Base-by-base conservation (phyloP, 78 protist species). In the Mastigamoeba balamuthi region DNA sequence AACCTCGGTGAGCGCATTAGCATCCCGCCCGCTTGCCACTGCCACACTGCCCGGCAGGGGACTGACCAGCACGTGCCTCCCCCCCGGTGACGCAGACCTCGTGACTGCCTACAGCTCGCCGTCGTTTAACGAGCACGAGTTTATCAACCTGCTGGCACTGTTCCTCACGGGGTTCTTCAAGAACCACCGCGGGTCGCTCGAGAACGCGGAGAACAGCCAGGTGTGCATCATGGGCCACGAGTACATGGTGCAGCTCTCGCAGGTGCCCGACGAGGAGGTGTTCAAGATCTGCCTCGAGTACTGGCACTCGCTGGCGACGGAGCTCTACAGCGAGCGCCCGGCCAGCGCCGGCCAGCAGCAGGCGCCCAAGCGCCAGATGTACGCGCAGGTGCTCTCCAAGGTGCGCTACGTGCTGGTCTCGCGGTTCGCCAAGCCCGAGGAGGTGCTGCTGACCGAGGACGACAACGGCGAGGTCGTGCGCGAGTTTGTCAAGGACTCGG, bases 381-480 rank as follows among this genome's bases (percentile, higher is more conserved):
- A 91, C 82, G 78, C 71, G n/a, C 43, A 69, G 1, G 35, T 93
- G 36, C 83, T 97, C 25, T 6, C 81, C 29, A 37, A 84, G 27
- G 93, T 94, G 44, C 86, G 99, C 27, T n/a, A 29, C 42, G 78
- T 91, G 7, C 35, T 98, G 75, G 92, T 98, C 70, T 25, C 63
- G 29, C 81, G 83, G 25, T 96, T 98, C 99, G 95, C 97, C 52
- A 92, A 86, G 80, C 99, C 99, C 29, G 99, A 98, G 80, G 99
- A 98, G 69, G 98, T 92, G 48, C 84, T 98, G 39, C 77, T 98
- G 4, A 91, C 93, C 1, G 98, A 94, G 70, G 95, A 92, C 52
- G 99, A 97, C 48, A 68, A 82, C 35, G 99, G 99, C 33, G 85
- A 95, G 65, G 70, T 94, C 35, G 88, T 91, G n/a, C 85, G 94